Percentiles rank a stretch among this genome's conserved stretches.
Conservation (phyloP, 208 protist species). For the Porcisia hertigi region DNA sequence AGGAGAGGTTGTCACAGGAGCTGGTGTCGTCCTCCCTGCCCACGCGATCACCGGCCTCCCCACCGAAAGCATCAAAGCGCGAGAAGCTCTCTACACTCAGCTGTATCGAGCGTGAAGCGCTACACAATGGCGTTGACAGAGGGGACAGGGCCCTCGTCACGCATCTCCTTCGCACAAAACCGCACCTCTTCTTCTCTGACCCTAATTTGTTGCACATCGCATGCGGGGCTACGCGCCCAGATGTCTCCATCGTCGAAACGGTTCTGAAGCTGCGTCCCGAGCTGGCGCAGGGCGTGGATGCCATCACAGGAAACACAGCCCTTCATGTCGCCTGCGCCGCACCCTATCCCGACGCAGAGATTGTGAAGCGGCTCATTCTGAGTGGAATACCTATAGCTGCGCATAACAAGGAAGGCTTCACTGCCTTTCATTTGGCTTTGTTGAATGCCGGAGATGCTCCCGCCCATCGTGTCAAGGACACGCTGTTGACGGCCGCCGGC, state of each 20-base stretch:
- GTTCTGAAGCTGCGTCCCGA: slow-evolving; percentile 39
- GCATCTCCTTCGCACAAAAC: slow-evolving; percentile 32
- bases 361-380: slow-evolving; percentile 38
- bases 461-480: slow-evolving; percentile 34
- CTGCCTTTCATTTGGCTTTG: slow-evolving; percentile 47
- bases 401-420: slow-evolving; percentile 37
- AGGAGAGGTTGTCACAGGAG: no score
- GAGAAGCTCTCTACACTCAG: neutral
- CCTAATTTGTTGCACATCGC: slow-evolving; percentile 46
- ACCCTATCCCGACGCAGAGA: slow-evolving; percentile 15
- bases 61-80: neutral
- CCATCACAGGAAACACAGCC: slow-evolving; percentile 38
- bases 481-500: slow-evolving; percentile 32
- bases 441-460: slow-evolving; percentile 33
- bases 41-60: no score
- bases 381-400: slow-evolving; percentile 1
- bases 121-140: slow-evolving; percentile 34
- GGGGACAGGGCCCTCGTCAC: slow-evolving; percentile 31
- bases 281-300: slow-evolving; percentile 38
- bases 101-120: slow-evolving; percentile 22
- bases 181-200: slow-evolving; percentile 27
- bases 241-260: slow-evolving; percentile 26
- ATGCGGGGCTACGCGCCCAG: slow-evolving; percentile 16
- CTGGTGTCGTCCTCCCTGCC: no score
- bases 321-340: slow-evolving; percentile 49